Evolutionary conservation across 208 protist genomes (phyloP), one percentile per base, ranked within the genome.

Genomic region (Borovskyia barvae): DNA sequence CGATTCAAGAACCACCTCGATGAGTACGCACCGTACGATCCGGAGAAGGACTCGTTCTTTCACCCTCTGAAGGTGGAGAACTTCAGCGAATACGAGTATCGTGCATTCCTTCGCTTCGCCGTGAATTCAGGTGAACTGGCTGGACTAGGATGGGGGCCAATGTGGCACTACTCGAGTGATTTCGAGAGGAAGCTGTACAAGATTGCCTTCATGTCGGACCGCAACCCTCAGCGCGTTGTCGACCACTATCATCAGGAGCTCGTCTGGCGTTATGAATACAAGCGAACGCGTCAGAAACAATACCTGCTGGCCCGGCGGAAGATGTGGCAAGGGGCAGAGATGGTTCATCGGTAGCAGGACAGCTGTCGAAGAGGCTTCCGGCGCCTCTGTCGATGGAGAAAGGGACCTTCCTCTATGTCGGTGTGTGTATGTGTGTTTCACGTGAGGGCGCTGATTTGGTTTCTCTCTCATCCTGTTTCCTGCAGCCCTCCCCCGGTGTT

Each of bases 171-270:
- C 49, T 93, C 85, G 15, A 93, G 85, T 49, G 77, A 87, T 33
- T 97, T 97, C 72, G 91, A 97, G 72, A 65, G 91, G 19, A 97
- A 94, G 66, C 70, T 95, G 54, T 94, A 95, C 76, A 97, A 97
- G 62, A 94, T 97, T 48, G 86, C 72, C 9, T 97, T 97, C 63
- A 82, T 97, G 68, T 94, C 91, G 0, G 77, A 82, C 32, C 69
- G 77, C 15, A 97, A 97, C 55, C 91, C 91, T 32, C 88, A 97
- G 68, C 57, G 75, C 11, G 85, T 97, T n/a, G 57, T 97, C 39
- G 85, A 97, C 49, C 91, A 97, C 55, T 95, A 97, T 53, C 90
- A 96, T 58, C 90, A 96, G 60, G 90, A 96, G 65, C 60, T 96
- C 12, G 87, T 96, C 15, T 97, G 91, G 88, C 75, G 80, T 42